phyloP scores from a whole-genome alignment of 2,329 filamentous ascomycete species.

The Botrytis deweyae region DNA sequence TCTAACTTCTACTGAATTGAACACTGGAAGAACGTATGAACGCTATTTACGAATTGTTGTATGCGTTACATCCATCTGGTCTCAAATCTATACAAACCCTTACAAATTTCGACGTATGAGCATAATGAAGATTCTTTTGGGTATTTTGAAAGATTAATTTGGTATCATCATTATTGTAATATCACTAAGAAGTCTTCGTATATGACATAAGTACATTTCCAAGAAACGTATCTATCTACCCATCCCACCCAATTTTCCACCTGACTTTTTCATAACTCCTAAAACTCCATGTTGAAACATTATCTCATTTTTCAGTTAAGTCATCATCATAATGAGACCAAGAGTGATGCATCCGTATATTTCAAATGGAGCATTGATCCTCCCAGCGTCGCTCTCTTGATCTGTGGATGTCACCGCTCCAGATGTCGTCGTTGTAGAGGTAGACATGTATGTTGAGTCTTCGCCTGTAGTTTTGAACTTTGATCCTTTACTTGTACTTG shows the following conservation, averaged over 20 bases:
- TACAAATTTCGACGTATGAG: not conserved
- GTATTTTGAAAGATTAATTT: not conserved
- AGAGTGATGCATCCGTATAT: not conserved
- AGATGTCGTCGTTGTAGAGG: not conserved
- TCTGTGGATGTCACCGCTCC: not conserved
- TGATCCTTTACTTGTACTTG: conserved; percentile 24
- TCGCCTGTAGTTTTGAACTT: not conserved
- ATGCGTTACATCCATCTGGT: not conserved
- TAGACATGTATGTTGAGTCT: not conserved
- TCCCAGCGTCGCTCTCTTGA: too few species aligned
- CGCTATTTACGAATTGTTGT: not conserved
- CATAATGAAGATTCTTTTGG: not conserved
- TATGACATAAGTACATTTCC: not conserved
- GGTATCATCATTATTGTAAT: not conserved
- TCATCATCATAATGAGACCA: not conserved
- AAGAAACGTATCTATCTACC: not conserved
- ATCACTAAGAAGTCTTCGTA: not conserved
- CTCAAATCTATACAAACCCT: not conserved
- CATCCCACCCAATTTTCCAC: not conserved
- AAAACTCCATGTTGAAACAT: not conserved
- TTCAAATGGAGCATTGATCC: not conserved
- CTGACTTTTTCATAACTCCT: not conserved
- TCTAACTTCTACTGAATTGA: not conserved
- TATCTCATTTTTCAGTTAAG: not conserved
- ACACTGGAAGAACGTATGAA: not conserved